Evolutionary conservation across 2,329 filamentous ascomycete species (phyloP), one percentile per base, ranked within the genome.

Genomic region (Septoria linicola): DNA sequence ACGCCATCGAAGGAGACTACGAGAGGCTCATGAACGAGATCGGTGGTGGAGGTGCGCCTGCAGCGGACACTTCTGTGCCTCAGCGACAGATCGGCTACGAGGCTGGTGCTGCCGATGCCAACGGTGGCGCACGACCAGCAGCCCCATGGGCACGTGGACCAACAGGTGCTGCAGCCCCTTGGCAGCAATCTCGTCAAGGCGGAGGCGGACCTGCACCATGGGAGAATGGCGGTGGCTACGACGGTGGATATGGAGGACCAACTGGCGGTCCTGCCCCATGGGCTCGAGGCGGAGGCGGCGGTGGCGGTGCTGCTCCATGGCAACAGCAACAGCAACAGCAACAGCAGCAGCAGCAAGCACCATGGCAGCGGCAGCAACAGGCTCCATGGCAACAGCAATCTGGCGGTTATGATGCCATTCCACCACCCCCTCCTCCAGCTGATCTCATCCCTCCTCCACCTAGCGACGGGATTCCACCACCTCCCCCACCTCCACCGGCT

Each of bases 21-120:
- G 91, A 97, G 81, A 89, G 92, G 84, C 89, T 99, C 67, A 96
- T 99, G 90, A 87, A 95, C 81, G 93, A 97, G 78, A 82, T 97
- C 62, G 89, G 89, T 58, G 87, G 85, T 55, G 80, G 75, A 46
- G 34, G 43, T 3, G 43, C 43, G 1, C 43, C 43, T 14, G 43
- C 43, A 19, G 25, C 37, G 34, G 75, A 75, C 50, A 79, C 76
- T 47, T 80, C 75, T 40, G 76, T 79, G 39, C 73, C 86, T 31
- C 86, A 85, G 61, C 85, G 85, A 59, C 88, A 88, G 58, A 96
- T 99, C 66, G 93, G 95, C 73, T 89, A 86, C 57, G 89, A 88
- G 10, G 87, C 89, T 51, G 82, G 82, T 49, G 77, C 76, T 30
- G 81, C 80, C 59, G 72, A 82, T 36, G 71, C 71, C 13, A 71